A percentile compares a stretch with the other conserved stretches of the same genome.
phyloP scores from a whole-genome alignment of 1,139 yeast species.

The Nadsonia commutata region DNA sequence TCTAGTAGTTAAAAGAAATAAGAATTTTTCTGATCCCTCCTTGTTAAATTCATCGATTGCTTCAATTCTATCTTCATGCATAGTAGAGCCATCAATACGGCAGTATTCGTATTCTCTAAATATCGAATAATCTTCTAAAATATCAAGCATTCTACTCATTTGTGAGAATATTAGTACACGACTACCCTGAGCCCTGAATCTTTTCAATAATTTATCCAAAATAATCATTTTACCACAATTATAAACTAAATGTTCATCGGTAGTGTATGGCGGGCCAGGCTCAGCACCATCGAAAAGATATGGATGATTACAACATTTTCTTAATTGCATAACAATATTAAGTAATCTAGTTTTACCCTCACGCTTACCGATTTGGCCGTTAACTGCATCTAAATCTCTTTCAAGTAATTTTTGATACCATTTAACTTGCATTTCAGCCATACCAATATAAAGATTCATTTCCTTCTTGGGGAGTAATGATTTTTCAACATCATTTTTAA shows the following conservation, averaged over 20 bases:
- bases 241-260: constrained; percentile 81
- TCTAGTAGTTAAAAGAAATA: constrained; percentile 81
- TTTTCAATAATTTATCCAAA: constrained; percentile 65
- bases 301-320: constrained; percentile 96
- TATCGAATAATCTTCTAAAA: constrained; percentile 81
- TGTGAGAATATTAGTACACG: constrained; percentile 87
- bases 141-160: constrained; percentile 86
- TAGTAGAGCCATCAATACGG: constrained; percentile 89
- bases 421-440: constrained; percentile 84
- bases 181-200: constrained; percentile 64
- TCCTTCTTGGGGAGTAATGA: constrained; percentile 85
- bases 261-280: constrained; percentile 96
- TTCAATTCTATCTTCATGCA: constrained; percentile 81
- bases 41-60: constrained; percentile 88
- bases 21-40: constrained; percentile 69
- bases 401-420: constrained; percentile 86
- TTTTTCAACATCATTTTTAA: constrained; percentile 84
- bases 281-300: constrained; percentile 96
- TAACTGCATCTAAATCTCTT: constrained; percentile 92
- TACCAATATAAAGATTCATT: constrained; percentile 76
- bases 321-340: constrained; percentile 89
- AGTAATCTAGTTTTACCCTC: constrained; percentile 83
- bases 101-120: constrained; percentile 77
- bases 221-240: constrained; percentile 88
- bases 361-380: constrained; percentile 75